These are phyloP conservation scores for Choiromyces venosus DNA, from an alignment of 495 filamentous ascomycete genomes.

Conservation along the genomic window DNA sequence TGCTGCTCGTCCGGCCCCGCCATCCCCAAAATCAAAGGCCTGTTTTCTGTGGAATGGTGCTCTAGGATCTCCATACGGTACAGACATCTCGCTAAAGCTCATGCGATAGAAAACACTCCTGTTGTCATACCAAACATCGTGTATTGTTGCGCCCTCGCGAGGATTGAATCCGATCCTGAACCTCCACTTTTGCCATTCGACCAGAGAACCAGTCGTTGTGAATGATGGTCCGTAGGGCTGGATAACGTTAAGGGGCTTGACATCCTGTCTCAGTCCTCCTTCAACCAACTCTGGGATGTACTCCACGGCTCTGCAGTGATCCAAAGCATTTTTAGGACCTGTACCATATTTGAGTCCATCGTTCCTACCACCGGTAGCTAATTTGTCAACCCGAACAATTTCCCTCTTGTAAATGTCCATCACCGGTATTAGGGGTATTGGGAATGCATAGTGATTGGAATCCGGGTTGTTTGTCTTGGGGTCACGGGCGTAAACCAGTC, in stretches of 20 bases:
- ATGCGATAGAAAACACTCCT: constrained; percentile 65
- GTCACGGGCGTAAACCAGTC: constrained; percentile 50
- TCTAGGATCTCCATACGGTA: constrained; percentile 61
- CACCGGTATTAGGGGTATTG: constrained; percentile 54
- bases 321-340: constrained; percentile 46
- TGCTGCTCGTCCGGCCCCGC: constrained; percentile 59
- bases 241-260: constrained; percentile 51
- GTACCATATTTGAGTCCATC: constrained; percentile 46
- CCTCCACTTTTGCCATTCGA: constrained; percentile 64
- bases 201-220: constrained; percentile 49
- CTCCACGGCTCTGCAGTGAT: constrained; percentile 47
- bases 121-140: constrained; percentile 64
- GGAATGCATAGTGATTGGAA: constrained; percentile 55
- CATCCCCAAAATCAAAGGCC: constrained; percentile 66
- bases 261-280: constrained; percentile 47
- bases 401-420: constrained; percentile 52
- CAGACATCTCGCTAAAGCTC: constrained; percentile 68
- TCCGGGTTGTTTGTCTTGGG: constrained; percentile 48
- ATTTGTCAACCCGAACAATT: constrained; percentile 51
- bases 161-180: constrained; percentile 62
- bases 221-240: constrained; percentile 54
- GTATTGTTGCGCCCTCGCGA: constrained; percentile 58
- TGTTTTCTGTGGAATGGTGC: constrained; percentile 63
- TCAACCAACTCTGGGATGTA: constrained; percentile 53
- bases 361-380: constrained; percentile 50